Percentiles rank a stretch among this genome's conserved stretches.
Conservation (phyloP, 371 early-diverging fungal genomes). For the Rhizopus microsporus region DNA sequence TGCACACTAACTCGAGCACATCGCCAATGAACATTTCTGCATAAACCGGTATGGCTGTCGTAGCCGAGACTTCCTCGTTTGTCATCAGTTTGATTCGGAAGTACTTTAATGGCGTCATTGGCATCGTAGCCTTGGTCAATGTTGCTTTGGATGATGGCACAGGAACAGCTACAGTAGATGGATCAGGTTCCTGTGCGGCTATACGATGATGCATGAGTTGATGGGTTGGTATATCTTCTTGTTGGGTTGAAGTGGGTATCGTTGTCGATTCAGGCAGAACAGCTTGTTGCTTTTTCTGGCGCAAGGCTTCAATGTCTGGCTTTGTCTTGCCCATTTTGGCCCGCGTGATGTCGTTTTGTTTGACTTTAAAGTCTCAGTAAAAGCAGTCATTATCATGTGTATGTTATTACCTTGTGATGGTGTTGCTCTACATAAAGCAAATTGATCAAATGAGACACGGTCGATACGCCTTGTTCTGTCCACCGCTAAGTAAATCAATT, state of each 20-base stretch:
- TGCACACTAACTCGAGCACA: constrained; percentile 83
- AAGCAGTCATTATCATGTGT: constrained; percentile 5
- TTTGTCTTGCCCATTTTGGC: constrained; percentile 43
- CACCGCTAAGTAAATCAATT: constrained; percentile 56
- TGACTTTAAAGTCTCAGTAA: constrained; percentile 19
- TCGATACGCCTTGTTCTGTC: constrained; percentile 86
- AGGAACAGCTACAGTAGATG: constrained; percentile 52
- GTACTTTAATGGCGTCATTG: constrained; percentile 58
- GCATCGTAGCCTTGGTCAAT: constrained; percentile 50
- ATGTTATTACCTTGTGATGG: constrained; percentile 65
- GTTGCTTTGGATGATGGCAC: constrained; percentile 50
- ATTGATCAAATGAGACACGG: constrained; percentile 86
- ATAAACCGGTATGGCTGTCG: constrained; percentile 83
- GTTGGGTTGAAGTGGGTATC: constrained; percentile 15
- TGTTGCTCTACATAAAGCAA: constrained; percentile 85
- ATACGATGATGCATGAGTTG: constrained; percentile 18
- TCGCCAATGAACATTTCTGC: constrained; percentile 76
- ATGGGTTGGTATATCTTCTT: constrained; percentile 11
- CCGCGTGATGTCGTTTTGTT: constrained; percentile 43
- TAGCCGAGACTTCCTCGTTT: constrained; percentile 68
- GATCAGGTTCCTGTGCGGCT: constrained; percentile 32
- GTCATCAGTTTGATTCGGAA: constrained; percentile 65
- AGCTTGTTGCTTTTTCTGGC: constrained; percentile 25
- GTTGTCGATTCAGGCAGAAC: constrained; percentile 5
- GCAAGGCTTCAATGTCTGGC: constrained; percentile 28